Percentiles rank a stretch among this genome's conserved stretches.
These are phyloP conservation scores for Gossypium gossypioides DNA, from an alignment of 441 rosid species.

Conservation along the genomic window DNA sequence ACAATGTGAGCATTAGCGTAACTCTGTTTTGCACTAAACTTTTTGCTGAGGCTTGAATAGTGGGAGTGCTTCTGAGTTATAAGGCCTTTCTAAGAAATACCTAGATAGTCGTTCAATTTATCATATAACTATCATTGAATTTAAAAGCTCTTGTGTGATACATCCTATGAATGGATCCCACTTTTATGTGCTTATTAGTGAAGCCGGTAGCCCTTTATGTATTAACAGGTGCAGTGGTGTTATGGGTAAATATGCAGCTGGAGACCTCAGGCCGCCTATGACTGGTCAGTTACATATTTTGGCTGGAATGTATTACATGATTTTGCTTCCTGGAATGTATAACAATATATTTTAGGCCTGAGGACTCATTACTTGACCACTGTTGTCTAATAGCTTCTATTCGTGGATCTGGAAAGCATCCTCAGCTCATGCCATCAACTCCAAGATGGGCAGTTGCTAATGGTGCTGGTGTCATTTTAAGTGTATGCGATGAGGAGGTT, in stretches of 20 bases:
- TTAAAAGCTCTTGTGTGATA: background rate
- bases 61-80: background rate
- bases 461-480: constrained; percentile 96
- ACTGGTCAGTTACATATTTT: constrained; percentile 30
- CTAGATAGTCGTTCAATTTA: background rate
- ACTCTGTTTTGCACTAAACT: background rate
- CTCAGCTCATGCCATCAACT: constrained; percentile 92
- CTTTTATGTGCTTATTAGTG: background rate
- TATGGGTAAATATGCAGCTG: constrained; percentile 94
- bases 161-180: background rate
- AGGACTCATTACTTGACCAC: constrained; percentile 11
- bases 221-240: constrained; percentile 93
- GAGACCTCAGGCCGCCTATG: constrained; percentile 96
- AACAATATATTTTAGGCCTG: constrained; percentile 8
- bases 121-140: background rate
- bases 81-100: background rate
- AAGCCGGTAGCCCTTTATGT: background rate
- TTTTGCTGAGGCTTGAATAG: background rate
- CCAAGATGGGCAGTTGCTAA: constrained; percentile 99
- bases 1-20: background rate
- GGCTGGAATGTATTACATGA: background rate
- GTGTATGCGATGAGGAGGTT: constrained; percentile 98
- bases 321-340: background rate
- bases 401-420: constrained; percentile 97
- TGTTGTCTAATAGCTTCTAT: constrained; percentile 47